Conservation (phyloP, 257 asterid species). For the Anisodus acutangulus region DNA sequence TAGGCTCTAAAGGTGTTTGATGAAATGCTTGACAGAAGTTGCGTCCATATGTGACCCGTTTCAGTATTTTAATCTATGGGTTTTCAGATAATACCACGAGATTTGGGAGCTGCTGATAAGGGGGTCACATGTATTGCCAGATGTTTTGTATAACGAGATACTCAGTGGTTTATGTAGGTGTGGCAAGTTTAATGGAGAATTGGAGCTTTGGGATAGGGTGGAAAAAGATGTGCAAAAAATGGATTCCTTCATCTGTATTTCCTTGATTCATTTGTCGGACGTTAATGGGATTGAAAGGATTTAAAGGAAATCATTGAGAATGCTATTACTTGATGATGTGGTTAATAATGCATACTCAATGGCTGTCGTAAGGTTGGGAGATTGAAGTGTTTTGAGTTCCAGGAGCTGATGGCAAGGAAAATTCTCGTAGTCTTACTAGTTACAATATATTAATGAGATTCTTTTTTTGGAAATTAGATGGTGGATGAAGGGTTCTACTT, state of each 20-base stretch:
- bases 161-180: slow-evolving; percentile 82
- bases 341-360: slow-evolving; percentile 63
- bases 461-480: too few relatives aligned
- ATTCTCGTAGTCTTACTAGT: too few relatives aligned
- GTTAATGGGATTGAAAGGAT: slow-evolving; percentile 65
- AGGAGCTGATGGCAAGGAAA: slow-evolving; percentile 53
- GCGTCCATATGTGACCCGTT: slow-evolving; percentile 63
- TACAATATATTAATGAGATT: too few relatives aligned
- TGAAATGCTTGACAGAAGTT: slow-evolving; percentile 76
- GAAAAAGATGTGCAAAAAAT: slow-evolving; percentile 53
- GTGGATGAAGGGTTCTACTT: too few relatives aligned
- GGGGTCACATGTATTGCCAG: slow-evolving; percentile 63
- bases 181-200: slow-evolving; percentile 59
- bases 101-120: slow-evolving; percentile 66
- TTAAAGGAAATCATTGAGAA: slow-evolving; percentile 56
- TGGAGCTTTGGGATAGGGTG: slow-evolving; percentile 70
- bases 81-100: slow-evolving; percentile 46
- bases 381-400: slow-evolving; percentile 51
- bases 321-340: slow-evolving; percentile 61
- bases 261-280: slow-evolving; percentile 65
- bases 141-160: slow-evolving; percentile 65
- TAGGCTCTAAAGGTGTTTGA: slow-evolving; percentile 74
- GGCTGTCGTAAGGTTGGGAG: slow-evolving; percentile 60
- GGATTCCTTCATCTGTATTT: slow-evolving; percentile 68
- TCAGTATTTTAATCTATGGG: slow-evolving; percentile 75